A percentile compares a stretch with the other conserved stretches of the same genome.
These are phyloP conservation scores for Cyclotella distinguenda DNA, from an alignment of 108 stramenopile species.

Conservation along the genomic window DNA sequence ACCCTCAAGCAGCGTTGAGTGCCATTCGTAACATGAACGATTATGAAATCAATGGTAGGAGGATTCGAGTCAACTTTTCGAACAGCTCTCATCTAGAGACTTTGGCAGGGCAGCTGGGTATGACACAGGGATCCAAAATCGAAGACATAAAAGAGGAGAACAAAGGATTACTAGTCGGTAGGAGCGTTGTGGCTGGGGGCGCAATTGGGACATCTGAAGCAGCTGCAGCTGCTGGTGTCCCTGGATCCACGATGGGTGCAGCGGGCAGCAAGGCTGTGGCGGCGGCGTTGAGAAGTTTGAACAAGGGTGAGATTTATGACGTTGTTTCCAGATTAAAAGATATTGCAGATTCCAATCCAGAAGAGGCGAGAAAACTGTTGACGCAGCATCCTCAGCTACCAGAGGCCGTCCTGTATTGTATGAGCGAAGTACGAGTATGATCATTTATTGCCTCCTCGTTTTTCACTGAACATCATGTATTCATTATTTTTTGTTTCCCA, in stretches of 20 bases:
- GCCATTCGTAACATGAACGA: constrained; percentile 98
- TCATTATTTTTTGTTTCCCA: not conserved
- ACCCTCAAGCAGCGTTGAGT: constrained; percentile 90
- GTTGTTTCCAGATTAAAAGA: constrained; percentile 88
- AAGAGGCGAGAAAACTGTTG: constrained; percentile 85
- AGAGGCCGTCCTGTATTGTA: constrained; percentile 85
- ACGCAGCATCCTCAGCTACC: constrained; percentile 88
- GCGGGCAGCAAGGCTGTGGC: constrained; percentile 79
- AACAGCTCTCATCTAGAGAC: constrained; percentile 88
- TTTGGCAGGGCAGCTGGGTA: constrained; percentile 85
- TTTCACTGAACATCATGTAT: not conserved
- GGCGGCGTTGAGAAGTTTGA: constrained; percentile 74
- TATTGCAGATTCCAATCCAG: constrained; percentile 85
- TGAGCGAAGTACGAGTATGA: constrained; percentile 58
- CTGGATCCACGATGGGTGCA: constrained; percentile 15
- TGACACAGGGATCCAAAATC: constrained; percentile 65
- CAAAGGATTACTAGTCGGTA: constrained; percentile 7
- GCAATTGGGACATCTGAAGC: constrained; percentile 14
- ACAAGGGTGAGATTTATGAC: constrained; percentile 92
- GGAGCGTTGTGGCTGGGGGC: not conserved
- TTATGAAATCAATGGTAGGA: constrained; percentile 92
- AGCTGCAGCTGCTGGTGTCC: constrained; percentile 18
- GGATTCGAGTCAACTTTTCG: constrained; percentile 90
- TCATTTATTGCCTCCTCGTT: not conserved
- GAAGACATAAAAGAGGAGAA: constrained; percentile 29